Conservation (phyloP, 805 yeast genomes). For the Schwanniomyces pseudopolymorphus region DNA sequence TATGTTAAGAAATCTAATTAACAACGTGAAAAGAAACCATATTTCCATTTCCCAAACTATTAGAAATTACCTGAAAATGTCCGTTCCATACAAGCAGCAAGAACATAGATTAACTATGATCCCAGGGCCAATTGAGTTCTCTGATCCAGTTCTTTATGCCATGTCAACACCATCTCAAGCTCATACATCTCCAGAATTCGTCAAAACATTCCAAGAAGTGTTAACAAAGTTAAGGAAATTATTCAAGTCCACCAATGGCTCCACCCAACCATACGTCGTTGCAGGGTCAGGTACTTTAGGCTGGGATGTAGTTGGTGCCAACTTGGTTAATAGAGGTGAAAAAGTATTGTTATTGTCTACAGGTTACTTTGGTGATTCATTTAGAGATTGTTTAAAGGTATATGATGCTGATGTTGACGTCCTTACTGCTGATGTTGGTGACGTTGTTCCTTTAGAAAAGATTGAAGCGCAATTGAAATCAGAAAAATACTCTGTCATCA, state of each 20-base stretch:
- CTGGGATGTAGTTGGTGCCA: constrained; percentile 87
- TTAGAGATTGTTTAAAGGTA: constrained; percentile 69
- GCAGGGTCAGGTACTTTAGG: constrained; percentile 95
- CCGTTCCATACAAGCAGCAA: constrained; percentile 39
- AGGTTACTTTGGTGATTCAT: constrained; percentile 84
- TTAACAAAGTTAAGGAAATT: constrained; percentile 68
- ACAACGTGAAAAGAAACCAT: neutral
- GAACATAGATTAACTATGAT: constrained; percentile 56
- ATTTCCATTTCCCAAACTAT: neutral
- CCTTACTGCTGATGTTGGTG: constrained; percentile 72
- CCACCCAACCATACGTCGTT: constrained; percentile 75
- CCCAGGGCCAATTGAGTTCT: constrained; percentile 87
- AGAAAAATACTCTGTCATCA: constrained; percentile 62
- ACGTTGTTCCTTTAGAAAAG: constrained; percentile 54
- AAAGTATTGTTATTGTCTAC: constrained; percentile 80
- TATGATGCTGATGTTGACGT: constrained; percentile 79
- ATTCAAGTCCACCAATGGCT: constrained; percentile 64
- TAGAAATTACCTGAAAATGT: constrained; percentile 19
- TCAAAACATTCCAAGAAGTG: constrained; percentile 66
- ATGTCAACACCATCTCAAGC: constrained; percentile 82
- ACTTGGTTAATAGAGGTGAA: constrained; percentile 64
- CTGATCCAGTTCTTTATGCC: constrained; percentile 74
- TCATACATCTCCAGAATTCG: constrained; percentile 87
- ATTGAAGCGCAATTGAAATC: constrained; percentile 56
- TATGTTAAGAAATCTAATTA: neutral